Evolutionary conservation across 2,329 filamentous ascomycete species (phyloP).

Genomic region (Diaporthe australafricana): DNA sequence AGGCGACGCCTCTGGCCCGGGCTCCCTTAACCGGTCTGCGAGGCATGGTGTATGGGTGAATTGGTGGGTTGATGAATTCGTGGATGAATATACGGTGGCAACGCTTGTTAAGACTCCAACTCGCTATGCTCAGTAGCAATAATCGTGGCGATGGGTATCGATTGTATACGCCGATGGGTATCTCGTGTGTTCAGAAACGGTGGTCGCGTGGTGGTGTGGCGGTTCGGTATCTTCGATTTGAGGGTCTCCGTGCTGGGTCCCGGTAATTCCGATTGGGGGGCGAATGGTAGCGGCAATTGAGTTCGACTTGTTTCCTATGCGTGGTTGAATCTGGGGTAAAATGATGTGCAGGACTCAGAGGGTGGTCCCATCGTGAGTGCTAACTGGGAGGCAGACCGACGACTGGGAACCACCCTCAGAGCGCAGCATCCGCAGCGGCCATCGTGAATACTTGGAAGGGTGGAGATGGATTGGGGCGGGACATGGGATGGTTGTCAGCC

Average conservation of each 20-base stretch:
- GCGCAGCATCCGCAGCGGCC: constrained; percentile 57
- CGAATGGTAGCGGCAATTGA: not conserved
- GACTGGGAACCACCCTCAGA: constrained; percentile 64
- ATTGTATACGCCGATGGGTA: not conserved
- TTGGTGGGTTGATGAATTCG: no score
- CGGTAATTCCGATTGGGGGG: constrained; percentile 9
- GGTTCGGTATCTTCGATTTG: not conserved
- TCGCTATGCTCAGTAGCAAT: not conserved
- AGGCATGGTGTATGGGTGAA: constrained; percentile 38
- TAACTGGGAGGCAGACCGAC: constrained; percentile 45
- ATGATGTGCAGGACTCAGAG: constrained; percentile 55
- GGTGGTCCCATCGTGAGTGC: constrained; percentile 67
- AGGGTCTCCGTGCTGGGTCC: not conserved
- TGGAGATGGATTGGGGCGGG: constrained; percentile 44
- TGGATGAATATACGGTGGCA: not conserved
- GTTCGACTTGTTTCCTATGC: constrained; percentile 29
- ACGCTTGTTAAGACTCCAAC: not conserved
- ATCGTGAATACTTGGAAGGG: constrained; percentile 52
- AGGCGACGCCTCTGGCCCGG: constrained; percentile 43
- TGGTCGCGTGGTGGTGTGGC: not conserved
- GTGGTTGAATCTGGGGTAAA: constrained; percentile 40
- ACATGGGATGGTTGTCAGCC: constrained; percentile 15
- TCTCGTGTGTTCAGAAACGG: not conserved
- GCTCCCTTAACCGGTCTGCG: constrained; percentile 48
- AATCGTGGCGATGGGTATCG: not conserved